Evolutionary conservation across 768 basidiomycete species (phyloP), one percentile per base, ranked within the genome.

Genomic region (Termitomyces sp.): DNA sequence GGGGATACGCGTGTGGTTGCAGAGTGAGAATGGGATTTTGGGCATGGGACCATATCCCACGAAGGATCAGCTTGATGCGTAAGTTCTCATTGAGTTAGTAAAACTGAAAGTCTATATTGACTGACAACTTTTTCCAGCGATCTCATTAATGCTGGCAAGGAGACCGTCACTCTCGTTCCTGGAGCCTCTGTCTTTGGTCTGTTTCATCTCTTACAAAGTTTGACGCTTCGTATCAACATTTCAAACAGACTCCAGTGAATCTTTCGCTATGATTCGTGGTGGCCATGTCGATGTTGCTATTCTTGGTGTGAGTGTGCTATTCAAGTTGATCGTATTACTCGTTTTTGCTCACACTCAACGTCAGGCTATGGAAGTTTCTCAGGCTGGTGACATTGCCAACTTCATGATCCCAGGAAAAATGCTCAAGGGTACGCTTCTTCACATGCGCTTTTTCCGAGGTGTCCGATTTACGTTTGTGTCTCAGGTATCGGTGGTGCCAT

Each of bases 401-500:
- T 98, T 93, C 70, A 98, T 97, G 95, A 94, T 97, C 66, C 95
- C 94, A 2, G 92, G 94, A 14, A 96, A 97, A 76, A 81, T 94
- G 69, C 80, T 93, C 35, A 92, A 90, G 78, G 89, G 88, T 82
- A 62, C 13, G 62, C 56, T 44, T 48, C 20, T 47, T 47, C 52
- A 24, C 16, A 48, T 32, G 18, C 5, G 20, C 44, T 36, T 46
- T 45, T 41, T 3, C 24, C 24, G 40, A 16, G 20, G 16, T 14
- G 49, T 52, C 1, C 49, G 28, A 14, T 13, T 50, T 47, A 56
- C 56, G 24, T 55, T 40, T 24, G 49, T 16, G 20, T n/a, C 57
- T 56, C 66, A 88, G 91, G 92, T 43, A 95, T 97, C 68, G 95
- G 95, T 13, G 95, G 94, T 52, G 94, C 94, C 11, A 95, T 95